Percentiles rank a stretch among this genome's conserved stretches.
Evolutionary conservation across 2,329 filamentous ascomycete species (phyloP).

Genomic region (Monosporascus sp.): DNA sequence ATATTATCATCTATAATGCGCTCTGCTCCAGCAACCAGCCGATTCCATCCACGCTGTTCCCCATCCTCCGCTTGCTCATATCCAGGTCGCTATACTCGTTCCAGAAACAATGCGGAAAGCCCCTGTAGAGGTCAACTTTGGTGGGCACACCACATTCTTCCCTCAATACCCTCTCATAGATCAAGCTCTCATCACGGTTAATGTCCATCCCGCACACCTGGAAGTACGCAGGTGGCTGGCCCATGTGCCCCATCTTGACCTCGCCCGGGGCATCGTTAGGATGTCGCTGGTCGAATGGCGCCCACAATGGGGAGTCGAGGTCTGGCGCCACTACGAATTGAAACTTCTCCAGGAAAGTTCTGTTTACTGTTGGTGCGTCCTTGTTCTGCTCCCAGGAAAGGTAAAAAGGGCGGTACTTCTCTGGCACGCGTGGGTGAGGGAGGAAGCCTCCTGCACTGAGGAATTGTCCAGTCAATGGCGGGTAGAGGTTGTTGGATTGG

Average conservation of each 20-base stretch:
- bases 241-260: not conserved
- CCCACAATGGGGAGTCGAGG: not conserved
- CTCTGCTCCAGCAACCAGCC: too few relatives aligned
- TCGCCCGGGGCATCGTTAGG: not conserved
- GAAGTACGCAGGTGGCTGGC: constrained; percentile 1
- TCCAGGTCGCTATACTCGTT: too few relatives aligned
- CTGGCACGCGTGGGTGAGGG: not conserved
- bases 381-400: constrained; percentile 2
- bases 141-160: not conserved
- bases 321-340: not conserved
- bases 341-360: not conserved
- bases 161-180: constrained; percentile 2
- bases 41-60: too few relatives aligned
- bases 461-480: constrained; percentile 9
- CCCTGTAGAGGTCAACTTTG: not conserved
- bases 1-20: too few relatives aligned
- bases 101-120: constrained; percentile 1
- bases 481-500: constrained; percentile 2
- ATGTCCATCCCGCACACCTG: constrained; percentile 2
- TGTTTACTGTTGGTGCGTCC: not conserved
- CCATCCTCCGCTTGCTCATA: too few relatives aligned
- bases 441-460: constrained; percentile 2
- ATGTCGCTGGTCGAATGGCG: constrained; percentile 1
- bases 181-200: constrained; percentile 3
- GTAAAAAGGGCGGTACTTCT: not conserved